Base-by-base conservation (phyloP, 345 rosid genomes). In the Crucihimalaya himalaica region DNA sequence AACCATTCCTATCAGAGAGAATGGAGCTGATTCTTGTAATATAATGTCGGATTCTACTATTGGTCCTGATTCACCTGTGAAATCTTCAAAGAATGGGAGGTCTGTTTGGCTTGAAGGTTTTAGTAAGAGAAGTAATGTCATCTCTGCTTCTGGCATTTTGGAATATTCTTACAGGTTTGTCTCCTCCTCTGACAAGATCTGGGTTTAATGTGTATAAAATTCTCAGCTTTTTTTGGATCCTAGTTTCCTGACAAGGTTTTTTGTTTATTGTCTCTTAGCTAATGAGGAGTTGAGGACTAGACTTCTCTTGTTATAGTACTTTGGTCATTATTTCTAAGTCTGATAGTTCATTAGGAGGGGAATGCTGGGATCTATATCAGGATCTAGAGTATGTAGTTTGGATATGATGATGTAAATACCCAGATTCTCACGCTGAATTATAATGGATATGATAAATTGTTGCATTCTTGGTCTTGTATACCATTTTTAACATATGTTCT, bases 81-180 rank as follows among this genome's bases (percentile, higher is more conserved):
- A 88, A 75, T 78, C 91, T 32, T 88, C 89, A 12, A 75, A 76
- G 31, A 84, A 75, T 73, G 91, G 88, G 71, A 78, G 83, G 85
- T 81, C 90, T 75, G 4, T 81, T 70, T 92, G 98, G 97, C 84
- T 90, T 68, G 96, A 92, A 12, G 92, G 93, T 10, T 86, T 90
- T 71, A 87, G 62, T 11, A 78, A 47, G 85, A 87, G 68, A 83
- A 87, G 79, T 57, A 82, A 68, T 63, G 78, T 78, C 14, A 83
- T 89, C 57, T 81, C 97, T 46, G 78, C 86, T 18, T 96, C 99
- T 74, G 99, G 99, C 76, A 90, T 96, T 79, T 96, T 91, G 0
- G 98, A 87, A 79, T 92, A 92, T 78, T 85, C 95, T 75, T 96
- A 86, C 84, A 96, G 84, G 99, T 96, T 85, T 63, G 86, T 63